Evolutionary conservation across 306 rosid genomes (phyloP).

Genomic region (Trifolium repens): DNA sequence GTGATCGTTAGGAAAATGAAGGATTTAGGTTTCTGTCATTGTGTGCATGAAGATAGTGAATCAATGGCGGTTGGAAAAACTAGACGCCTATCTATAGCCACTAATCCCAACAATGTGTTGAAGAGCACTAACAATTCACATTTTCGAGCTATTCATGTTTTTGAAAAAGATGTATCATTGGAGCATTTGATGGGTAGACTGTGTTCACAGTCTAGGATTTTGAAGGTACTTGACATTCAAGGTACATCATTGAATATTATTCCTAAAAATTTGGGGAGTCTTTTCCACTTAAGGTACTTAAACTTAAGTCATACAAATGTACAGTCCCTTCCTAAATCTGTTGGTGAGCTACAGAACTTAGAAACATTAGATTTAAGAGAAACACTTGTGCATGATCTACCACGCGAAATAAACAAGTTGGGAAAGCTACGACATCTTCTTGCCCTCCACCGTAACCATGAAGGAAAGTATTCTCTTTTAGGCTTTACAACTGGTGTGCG

Average conservation of each 20-base stretch:
- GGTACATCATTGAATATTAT: background rate
- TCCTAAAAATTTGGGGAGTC: background rate
- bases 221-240: background rate
- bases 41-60: background rate
- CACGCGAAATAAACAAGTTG: slow-evolving; percentile 17
- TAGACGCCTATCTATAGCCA: background rate
- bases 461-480: background rate
- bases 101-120: background rate
- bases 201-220: background rate
- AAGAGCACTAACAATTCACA: background rate
- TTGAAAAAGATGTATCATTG: background rate
- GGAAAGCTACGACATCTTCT: background rate
- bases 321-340: slow-evolving; percentile 5
- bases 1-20: background rate
- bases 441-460: background rate
- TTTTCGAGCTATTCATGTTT: background rate
- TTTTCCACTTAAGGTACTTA: background rate
- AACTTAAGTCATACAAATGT: slow-evolving; percentile 1
- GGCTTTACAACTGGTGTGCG: slow-evolving; percentile 3
- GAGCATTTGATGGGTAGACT: background rate
- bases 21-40: background rate
- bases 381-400: slow-evolving; percentile 1
- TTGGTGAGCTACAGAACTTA: slow-evolving; percentile 20
- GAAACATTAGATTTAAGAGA: slow-evolving; percentile 20
- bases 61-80: background rate